Base-by-base conservation (phyloP, 2,329 filamentous ascomycete genomes). In the Purpureocillium lavendulum region DNA sequence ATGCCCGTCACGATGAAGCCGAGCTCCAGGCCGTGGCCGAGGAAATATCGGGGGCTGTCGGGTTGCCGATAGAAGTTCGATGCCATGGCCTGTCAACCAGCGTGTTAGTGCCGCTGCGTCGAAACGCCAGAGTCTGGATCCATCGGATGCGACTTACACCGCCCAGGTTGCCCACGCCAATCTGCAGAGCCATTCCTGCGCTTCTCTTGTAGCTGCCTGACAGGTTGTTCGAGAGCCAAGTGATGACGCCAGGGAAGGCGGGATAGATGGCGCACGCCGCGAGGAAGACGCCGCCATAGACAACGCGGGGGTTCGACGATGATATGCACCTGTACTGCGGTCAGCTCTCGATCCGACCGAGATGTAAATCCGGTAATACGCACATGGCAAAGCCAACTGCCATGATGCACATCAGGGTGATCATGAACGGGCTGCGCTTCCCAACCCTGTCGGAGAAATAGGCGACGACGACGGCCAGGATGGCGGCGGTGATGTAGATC, bases 231-330 rank as follows among this genome's bases (percentile, higher is more conserved):
- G 76, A 75, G 1, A 80, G 65, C 87, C 87, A 94, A 0, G 82
- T 71, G 37, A 94, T 83, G 1, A 83, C 82, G 39, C 89, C 89
- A 0, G 85, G 68, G 41, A 92, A 84, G 21, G 77, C 80, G 0
- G 87, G 85, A 48, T 90, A 92, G 40, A 92, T 88, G 2, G 84
- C 83, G 41, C 86, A 73, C 0, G 86, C 82, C 0, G 77, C 82
- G 1, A 94, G 65, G 58, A 89, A 94, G 0, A 82, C 81, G 0
- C 83, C 87, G 0, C 75, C 83, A 48, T 94, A 94, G 10, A 77
- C 69, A 0, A 79, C 77, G 1, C 66, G 67, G 1, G 78, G 69
- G 40, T 80, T 78, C 4, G 52, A 48, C 42, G 71, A 74, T 2
- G 70, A 67, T 29, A 82, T 72, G 57, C 77, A 82, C 48, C 74